A percentile compares a stretch with the other conserved stretches of the same genome.
Evolutionary conservation across 2,329 filamentous ascomycete species (phyloP).

Genomic region (Trichoderma guizhouense): DNA sequence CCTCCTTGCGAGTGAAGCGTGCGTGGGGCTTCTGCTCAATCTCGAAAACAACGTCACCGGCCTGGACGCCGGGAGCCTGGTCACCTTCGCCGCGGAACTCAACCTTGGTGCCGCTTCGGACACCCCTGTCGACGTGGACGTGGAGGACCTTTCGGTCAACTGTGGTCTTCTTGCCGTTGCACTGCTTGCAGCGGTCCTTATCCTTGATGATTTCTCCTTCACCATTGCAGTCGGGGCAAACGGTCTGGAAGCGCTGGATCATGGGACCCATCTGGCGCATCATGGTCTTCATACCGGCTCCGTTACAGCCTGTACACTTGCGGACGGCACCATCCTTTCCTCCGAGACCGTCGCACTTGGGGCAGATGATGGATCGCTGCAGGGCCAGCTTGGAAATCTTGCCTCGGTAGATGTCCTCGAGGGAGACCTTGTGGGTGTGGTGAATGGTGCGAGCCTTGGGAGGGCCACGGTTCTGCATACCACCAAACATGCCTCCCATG

Average conservation of each 20-base stretch:
- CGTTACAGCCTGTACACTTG: constrained; percentile 86
- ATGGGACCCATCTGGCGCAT: constrained; percentile 99
- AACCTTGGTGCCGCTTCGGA: constrained; percentile 90
- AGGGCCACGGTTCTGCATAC: constrained; percentile 76
- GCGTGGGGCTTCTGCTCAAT: constrained; percentile 99
- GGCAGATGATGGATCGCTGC: constrained; percentile 95
- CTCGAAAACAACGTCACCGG: constrained; percentile 96
- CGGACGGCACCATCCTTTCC: constrained; percentile 98
- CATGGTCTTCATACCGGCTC: constrained; percentile 98
- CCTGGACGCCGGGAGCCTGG: constrained; percentile 86
- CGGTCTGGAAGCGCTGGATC: constrained; percentile 99
- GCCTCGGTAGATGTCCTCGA: constrained; percentile 96
- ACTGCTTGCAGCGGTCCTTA: constrained; percentile 96
- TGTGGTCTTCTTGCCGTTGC: constrained; percentile 94
- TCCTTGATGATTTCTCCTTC: constrained; percentile 96
- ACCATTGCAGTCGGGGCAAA: constrained; percentile 96
- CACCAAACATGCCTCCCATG: constrained; percentile 74
- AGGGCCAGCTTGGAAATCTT: constrained; percentile 97
- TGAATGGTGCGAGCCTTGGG: constrained; percentile 91
- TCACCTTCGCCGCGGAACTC: constrained; percentile 97
- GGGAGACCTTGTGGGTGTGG: constrained; percentile 95
- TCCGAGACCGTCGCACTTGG: constrained; percentile 88
- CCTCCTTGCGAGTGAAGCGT: constrained; percentile 92
- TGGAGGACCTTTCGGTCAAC: constrained; percentile 98
- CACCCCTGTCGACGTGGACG: constrained; percentile 93